Conservation (phyloP, 208 protist species). For the Wallacemonas sp. region DNA sequence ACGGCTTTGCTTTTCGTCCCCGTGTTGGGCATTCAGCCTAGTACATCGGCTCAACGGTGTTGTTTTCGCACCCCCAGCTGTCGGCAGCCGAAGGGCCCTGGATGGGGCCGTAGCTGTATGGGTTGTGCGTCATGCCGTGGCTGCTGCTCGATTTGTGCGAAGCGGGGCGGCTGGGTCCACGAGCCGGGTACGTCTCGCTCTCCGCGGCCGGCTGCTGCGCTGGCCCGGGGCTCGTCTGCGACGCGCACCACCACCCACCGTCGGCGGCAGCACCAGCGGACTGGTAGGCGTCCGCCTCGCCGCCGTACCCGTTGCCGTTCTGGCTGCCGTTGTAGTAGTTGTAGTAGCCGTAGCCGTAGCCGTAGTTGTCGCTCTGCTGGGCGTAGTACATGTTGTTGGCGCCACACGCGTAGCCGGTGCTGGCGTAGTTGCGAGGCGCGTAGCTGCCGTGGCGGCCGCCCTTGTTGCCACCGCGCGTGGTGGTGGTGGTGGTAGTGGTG, state of each 20-base stretch:
- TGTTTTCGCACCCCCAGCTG: constrained; percentile 1
- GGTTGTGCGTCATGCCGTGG: constrained; percentile 5
- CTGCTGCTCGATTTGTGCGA: too few species aligned
- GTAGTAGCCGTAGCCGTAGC: constrained; percentile 5
- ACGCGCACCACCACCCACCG: too few species aligned
- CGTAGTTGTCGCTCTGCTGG: background rate
- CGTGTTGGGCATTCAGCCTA: background rate
- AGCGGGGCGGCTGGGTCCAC: too few species aligned
- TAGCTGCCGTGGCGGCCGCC: background rate
- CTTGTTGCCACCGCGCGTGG: background rate
- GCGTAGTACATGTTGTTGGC: background rate
- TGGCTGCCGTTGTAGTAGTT: background rate
- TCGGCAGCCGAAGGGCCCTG: background rate
- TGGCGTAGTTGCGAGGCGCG: background rate
- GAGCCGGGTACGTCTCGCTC: too few species aligned
- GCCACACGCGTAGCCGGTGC: background rate
- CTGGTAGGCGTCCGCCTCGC: background rate
- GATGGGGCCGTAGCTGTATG: constrained; percentile 6
- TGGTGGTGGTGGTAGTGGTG: background rate
- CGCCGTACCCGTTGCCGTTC: background rate
- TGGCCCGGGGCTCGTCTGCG: too few species aligned
- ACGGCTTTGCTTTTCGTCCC: too few species aligned
- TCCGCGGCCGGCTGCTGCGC: too few species aligned
- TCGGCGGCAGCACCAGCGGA: too few species aligned
- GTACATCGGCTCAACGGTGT: too few species aligned